phyloP scores from a whole-genome alignment of 768 basidiomycete species.

The Tulasnella sp. region DNA sequence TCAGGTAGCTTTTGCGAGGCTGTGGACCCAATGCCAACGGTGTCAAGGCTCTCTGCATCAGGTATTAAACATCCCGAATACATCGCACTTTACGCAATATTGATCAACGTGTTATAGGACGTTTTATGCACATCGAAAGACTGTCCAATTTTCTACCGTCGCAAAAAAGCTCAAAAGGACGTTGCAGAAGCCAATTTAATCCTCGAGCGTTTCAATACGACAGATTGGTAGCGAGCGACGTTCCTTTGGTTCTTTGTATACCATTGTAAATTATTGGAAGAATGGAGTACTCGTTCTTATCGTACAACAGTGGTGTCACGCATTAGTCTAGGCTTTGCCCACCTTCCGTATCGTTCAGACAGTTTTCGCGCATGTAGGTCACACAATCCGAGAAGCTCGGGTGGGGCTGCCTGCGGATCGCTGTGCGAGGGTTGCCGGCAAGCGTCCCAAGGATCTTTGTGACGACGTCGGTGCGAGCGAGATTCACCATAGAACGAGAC shows the following conservation, averaged over 20 bases:
- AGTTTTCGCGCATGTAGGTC: neutral
- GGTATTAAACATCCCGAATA: conserved; percentile 35
- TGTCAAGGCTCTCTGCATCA: conserved; percentile 99
- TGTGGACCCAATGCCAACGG: conserved; percentile 99
- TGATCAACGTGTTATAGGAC: conserved; percentile 57
- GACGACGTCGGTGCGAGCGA: neutral
- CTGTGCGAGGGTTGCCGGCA: neutral
- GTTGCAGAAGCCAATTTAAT: conserved; percentile 81
- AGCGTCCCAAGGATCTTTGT: neutral
- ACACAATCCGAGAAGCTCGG: neutral
- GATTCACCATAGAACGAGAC: neutral
- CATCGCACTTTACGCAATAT: neutral
- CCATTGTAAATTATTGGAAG: neutral
- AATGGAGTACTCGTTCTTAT: neutral
- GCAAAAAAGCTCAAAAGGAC: conserved; percentile 98
- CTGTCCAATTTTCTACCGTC: conserved; percentile 98
- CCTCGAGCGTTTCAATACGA: conserved; percentile 77
- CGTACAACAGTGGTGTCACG: too few relatives aligned
- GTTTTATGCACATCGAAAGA: conserved; percentile 96
- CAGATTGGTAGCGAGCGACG: conserved; percentile 21
- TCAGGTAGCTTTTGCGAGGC: conserved; percentile 88
- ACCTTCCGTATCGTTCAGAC: too few relatives aligned
- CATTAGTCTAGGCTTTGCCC: neutral
- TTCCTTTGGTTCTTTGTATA: neutral
- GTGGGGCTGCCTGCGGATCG: neutral